Base-by-base conservation (phyloP, 164 flowering plant genomes). In the Tetrastigma voinierianum region DNA sequence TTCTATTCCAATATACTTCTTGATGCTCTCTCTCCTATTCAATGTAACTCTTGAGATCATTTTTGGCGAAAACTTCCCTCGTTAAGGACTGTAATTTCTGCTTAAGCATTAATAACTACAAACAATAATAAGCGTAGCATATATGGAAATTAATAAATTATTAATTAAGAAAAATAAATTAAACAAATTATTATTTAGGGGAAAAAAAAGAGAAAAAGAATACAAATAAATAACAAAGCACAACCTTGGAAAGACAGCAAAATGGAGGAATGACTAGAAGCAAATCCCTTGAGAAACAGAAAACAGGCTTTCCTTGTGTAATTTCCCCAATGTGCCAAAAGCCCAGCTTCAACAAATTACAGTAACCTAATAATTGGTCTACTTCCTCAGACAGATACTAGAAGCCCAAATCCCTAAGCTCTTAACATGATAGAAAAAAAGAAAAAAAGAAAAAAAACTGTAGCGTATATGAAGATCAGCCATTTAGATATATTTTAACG, bases 291-390 rank as follows among this genome's bases (percentile, higher is more conserved):
- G 40, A 19, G 19, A n/a, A 32, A 14, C 40, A 55, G 59, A 52
- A 65, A n/a, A 47, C 40, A 62, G 57, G 44, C 61, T 59, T 67
- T 59, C 46, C 51, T 60, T 45, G 45, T 61, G 54, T 51, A 19
- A 51, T 51, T 18, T 59, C 25, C 57, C 67, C 51, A 63, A 2
- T 32, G 23, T 51, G 54, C 17, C 16, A 52, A 20, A 2, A 43
- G 59, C 59, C 64, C 73, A 64, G 10, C 57, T 40, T 16, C 8
- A 3, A 13, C 17, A 6, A 19, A 24, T 25, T 25, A 25, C 40
- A 4, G 40, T 25, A 25, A 25, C 40, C 8, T 25, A 25, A 25
- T 25, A 25, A 25, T 25, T 25, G 6, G 40, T 25, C 40, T 25
- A 25, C 40, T 25, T 25, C 6, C 40, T 25, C 40, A 25, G 6